Evolutionary conservation across 1,139 yeast species (phyloP), one percentile per base, ranked within the genome.

Genomic region (Pichiaceae sp.): DNA sequence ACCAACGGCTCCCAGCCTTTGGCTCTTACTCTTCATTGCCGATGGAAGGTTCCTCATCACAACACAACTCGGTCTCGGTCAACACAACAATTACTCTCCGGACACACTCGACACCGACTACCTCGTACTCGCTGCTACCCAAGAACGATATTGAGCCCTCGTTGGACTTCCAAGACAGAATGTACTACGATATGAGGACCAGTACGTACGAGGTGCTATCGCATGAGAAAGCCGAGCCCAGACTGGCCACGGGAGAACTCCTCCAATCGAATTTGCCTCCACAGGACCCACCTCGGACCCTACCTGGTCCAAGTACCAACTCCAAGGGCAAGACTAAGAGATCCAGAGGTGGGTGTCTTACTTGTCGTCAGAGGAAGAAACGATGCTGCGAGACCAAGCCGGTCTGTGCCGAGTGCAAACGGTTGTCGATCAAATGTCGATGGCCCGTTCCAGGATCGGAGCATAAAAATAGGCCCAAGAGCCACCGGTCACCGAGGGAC

Each of bases 281-380:
- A 16, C 9, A n/a, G 11, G 24, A 25, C 14, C 35, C 35, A 11
- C 21, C 29, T 5, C 12, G n/a, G 18, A 14, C 16, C 7, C 15
- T 23, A 14, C 35, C 35, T 4, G 21, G 17, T 6, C 29, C 30
- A 6, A 14, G 5, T 11, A 32, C 15, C 14, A 25, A 32, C 12
- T 16, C 12, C 11, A 36, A 31, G 6, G 31, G 28, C n/a, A 46
- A 42, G 34, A 20, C 37, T 9, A 58, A 46, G 42, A 52, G 77
- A 38, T 70, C 79, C 2, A 64, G 66, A 45, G 65, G 64, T 45
- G 91, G 91, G 0, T 81, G 91, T 53, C 57, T 78, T 32, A 78
- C 87, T 0, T 81, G 91, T 49, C 74, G 85, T 41, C 66, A 70
- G 33, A 60, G 91, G 30, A 81, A 81, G 64, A 81, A 81, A 56